Evolutionary conservation across 345 rosid genomes (phyloP), one percentile per base, ranked within the genome.

Genomic region (Corchorus capsularis): DNA sequence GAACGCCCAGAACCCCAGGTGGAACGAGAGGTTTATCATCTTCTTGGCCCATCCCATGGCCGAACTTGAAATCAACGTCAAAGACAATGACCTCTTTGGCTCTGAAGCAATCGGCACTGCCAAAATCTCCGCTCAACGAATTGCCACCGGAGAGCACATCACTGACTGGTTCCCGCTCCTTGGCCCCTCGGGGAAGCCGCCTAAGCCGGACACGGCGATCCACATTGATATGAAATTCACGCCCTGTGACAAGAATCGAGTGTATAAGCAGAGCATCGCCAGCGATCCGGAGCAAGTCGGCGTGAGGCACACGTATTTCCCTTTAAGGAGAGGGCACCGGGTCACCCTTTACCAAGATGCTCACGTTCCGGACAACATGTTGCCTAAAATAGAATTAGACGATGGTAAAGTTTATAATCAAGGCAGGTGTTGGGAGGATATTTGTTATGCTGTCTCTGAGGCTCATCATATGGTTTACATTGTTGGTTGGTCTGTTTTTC

Each of bases 391-490:
- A 17, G 49, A 73, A 39, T 61, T 93, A 69, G 95, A 91, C 12
- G 80, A 65, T 0, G 87, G 91, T 55, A 76, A 76, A 63, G 80
- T 84, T 59, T 93, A 82, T 61, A 73, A 57, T 78, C 93, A 85
- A 0, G 85, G 74, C 0, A 86, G 82, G 5, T 96, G 99, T 70
- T 96, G 99, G 99, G 99, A 96, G 80, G 99, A 96, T 78, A 89
- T 96, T 39, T 93, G 99, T 55, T 70, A 85, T 76, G 98, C 99
- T 0, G 84, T 96, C 12, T 88, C 89, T 0, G 99, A 93, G 75
- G 99, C 99, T 80, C 99, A 96, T 65, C 98, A 96, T 77, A n/a
- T 96, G 92, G 78, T 96, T 56, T 96, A 96, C 83, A 77, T 96
- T 3, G 89, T 80, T 50, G 99, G 99, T 2, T 96, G 99, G 99